Evolutionary conservation across 495 filamentous ascomycete genomes (phyloP), one percentile per base, ranked within the genome.

Genomic region (Aspergillus nanangensis): DNA sequence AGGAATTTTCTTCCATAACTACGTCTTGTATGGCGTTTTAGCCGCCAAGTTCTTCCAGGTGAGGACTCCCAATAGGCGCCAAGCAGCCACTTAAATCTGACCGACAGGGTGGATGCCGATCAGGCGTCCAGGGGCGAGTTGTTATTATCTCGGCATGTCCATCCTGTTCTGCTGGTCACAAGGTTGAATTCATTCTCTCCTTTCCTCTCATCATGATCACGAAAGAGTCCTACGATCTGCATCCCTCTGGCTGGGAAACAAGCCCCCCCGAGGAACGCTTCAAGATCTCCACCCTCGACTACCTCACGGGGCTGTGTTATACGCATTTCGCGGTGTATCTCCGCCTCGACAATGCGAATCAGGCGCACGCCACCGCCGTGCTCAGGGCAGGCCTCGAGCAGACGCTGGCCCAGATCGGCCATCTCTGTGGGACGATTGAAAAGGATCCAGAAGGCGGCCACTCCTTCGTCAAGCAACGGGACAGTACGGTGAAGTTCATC

Each of bases 341-440:
- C 48, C 61, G 52, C 3, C 36, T 71, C 2, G 41, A 64, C 4
- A 61, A 71, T 18, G 47, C 38, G 3, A 48, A 58, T 24, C 65
- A 57, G 43, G 9, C 25, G 32, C 57, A 37, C 13, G 52, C 49
- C 0, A 47, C 56, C 0, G 52, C 51, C 1, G 43, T 55, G 3
- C 39, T 72, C 18, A 55, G 52, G n/a, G 10, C 15, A 8, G 66
- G 66, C 22, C 62, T 75, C 17, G 61, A 70, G 39, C 41, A 47
- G 9, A 70, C 65, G 2, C 55, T 75, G 10, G 51, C 51, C 31
- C 68, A 75, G 39, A 45, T 49, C n/a, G 46, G 69, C n/a, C 69
- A 75, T 45, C 41, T 74, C 11, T 60, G 62, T 9, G 67, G 70
- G 10, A 69, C 56, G 4, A 64, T 75, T 27, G 66, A 72, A 44